phyloP scores from a whole-genome alignment of 495 filamentous ascomycete genomes.

The Immersiella caudata region DNA sequence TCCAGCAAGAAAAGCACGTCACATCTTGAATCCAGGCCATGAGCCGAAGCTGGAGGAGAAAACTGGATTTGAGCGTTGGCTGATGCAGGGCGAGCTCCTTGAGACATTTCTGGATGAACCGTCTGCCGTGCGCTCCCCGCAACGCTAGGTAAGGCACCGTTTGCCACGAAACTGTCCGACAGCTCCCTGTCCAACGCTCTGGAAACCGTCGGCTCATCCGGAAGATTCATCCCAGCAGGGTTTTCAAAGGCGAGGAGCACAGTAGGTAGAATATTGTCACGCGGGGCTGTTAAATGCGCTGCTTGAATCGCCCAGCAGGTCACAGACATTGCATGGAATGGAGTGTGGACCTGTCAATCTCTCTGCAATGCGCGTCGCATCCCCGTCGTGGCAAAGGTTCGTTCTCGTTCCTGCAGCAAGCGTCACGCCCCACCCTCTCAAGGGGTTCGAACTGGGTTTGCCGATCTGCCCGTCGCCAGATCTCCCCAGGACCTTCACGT shows the following conservation, averaged over 20 bases:
- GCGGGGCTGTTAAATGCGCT: not conserved
- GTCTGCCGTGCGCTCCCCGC: not conserved
- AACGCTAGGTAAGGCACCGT: not conserved
- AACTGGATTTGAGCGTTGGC: not conserved
- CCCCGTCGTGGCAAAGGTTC: not conserved
- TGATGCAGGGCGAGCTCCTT: conserved; percentile 2
- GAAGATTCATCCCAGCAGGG: not conserved
- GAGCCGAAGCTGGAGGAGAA: not conserved
- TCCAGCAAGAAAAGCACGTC: conserved; percentile 1
- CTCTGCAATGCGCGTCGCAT: not conserved
- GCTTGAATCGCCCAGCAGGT: not conserved
- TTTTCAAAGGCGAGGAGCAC: not conserved
- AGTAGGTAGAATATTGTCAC: not conserved
- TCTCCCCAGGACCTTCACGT: not conserved
- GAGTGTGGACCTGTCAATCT: conserved; percentile 9
- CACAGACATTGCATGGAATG: conserved; percentile 1
- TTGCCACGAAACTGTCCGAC: not conserved
- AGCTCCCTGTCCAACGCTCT: not conserved
- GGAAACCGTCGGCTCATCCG: not conserved
- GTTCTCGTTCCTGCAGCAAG: conserved; percentile 14
- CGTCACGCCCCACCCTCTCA: not conserved
- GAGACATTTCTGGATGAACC: not conserved
- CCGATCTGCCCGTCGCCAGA: not conserved
- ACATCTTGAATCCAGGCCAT: conserved; percentile 1
- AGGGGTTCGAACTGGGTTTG: not conserved